phyloP scores from a whole-genome alignment of 352 stramenopile genomes.

The Labyrinthula sp. region DNA sequence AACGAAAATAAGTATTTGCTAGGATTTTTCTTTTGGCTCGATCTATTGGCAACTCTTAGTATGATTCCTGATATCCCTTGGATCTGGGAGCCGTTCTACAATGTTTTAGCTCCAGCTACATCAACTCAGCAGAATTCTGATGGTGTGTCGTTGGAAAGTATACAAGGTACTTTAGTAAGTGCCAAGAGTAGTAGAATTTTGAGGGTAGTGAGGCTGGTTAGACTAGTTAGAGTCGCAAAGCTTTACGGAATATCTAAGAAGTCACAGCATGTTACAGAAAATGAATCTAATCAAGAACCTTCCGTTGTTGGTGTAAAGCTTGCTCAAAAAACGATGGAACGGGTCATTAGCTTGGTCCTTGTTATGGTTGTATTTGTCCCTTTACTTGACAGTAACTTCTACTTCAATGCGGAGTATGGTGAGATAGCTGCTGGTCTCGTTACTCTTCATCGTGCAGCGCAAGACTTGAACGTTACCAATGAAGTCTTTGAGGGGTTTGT shows the following conservation, averaged over 20 bases:
- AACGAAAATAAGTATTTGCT: constrained; percentile 47
- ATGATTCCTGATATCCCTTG: constrained; percentile 54
- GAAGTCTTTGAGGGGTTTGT: background rate
- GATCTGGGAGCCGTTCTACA: constrained; percentile 26
- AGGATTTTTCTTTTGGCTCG: constrained; percentile 81
- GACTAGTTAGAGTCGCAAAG: constrained; percentile 60
- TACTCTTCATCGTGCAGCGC: background rate
- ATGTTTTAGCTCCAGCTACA: background rate
- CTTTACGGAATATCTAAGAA: constrained; percentile 32
- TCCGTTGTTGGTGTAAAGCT: constrained; percentile 77
- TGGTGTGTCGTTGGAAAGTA: background rate
- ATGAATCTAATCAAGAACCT: constrained; percentile 37
- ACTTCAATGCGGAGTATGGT: too few relatives aligned
- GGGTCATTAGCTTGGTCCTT: constrained; percentile 63
- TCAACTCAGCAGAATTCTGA: background rate
- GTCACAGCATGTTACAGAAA: constrained; percentile 11
- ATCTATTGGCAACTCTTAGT: constrained; percentile 70
- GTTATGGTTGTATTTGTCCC: constrained; percentile 46
- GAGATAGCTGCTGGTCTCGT: background rate
- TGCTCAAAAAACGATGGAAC: constrained; percentile 71
- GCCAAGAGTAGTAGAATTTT: constrained; percentile 60
- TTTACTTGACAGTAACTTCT: constrained; percentile 36
- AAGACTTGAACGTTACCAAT: constrained; percentile 1
- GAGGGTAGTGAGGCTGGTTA: constrained; percentile 60
- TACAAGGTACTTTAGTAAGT: constrained; percentile 38